Percentiles rank a stretch among this genome's conserved stretches.
These are phyloP conservation scores for Colletotrichum tropicicola DNA, from an alignment of 2,329 filamentous ascomycete genomes.

Conservation along the genomic window DNA sequence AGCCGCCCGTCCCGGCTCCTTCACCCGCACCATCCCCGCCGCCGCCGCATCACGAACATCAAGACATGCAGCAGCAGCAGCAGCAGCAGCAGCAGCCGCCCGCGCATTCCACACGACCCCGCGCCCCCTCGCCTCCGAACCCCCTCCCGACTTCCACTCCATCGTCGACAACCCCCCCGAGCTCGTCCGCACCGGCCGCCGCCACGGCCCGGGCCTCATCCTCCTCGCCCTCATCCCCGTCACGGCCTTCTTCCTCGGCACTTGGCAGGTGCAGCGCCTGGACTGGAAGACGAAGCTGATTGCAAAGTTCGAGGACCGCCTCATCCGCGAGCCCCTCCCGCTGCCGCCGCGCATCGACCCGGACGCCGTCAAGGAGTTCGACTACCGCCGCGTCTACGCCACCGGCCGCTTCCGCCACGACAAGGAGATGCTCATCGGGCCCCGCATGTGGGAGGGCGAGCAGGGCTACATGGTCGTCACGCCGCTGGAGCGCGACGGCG, in stretches of 20 bases:
- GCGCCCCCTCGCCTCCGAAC: slow-evolving; percentile 27
- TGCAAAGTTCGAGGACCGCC: slow-evolving; percentile 89
- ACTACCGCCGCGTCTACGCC: slow-evolving; percentile 85
- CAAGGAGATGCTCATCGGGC: slow-evolving; percentile 95
- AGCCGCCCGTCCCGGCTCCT: neutral
- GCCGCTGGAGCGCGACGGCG: slow-evolving; percentile 77
- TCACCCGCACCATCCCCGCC: neutral
- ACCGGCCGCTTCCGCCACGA: slow-evolving; percentile 83
- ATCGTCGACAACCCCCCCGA: slow-evolving; percentile 87
- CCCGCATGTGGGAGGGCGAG: slow-evolving; percentile 86
- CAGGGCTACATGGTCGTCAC: slow-evolving; percentile 94
- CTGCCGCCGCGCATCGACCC: slow-evolving; percentile 86
- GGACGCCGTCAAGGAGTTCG: slow-evolving; percentile 84
- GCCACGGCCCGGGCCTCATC: slow-evolving; percentile 82
- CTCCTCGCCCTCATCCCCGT: slow-evolving; percentile 88
- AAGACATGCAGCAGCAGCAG: neutral
- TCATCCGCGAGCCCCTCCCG: slow-evolving; percentile 85
- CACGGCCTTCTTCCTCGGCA: slow-evolving; percentile 88
- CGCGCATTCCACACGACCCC: slow-evolving; percentile 29
- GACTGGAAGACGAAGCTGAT: slow-evolving; percentile 95
- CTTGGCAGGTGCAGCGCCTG: slow-evolving; percentile 94
- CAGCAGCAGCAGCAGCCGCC: neutral
- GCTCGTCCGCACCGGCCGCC: slow-evolving; percentile 77
- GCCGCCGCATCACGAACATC: neutral
- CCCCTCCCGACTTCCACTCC: slow-evolving; percentile 75